Evolutionary conservation across 768 basidiomycete species (phyloP).

Genomic region (Leccinellum albellum): DNA sequence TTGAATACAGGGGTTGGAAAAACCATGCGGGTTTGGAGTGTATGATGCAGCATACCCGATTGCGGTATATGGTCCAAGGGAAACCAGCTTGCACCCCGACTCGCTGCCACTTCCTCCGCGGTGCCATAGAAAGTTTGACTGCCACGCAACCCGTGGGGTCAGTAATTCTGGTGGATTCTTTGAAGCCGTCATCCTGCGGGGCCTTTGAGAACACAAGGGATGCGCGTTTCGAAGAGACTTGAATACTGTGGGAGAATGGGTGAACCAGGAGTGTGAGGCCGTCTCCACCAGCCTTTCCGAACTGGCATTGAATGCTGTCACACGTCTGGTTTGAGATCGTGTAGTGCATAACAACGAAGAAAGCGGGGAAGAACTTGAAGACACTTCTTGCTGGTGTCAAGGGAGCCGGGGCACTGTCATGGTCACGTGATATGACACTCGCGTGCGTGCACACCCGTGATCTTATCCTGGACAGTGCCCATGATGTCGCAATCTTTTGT

Average conservation of each 20-base stretch:
- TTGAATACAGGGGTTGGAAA: conserved; percentile 2
- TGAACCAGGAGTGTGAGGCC: conserved; percentile 16
- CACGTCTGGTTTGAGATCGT: conserved; percentile 37
- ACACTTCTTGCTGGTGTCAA: too few relatives aligned
- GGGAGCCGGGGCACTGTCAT: too few relatives aligned
- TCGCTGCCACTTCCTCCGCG: conserved; percentile 43
- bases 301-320: conserved; percentile 23
- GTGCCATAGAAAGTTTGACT: conserved; percentile 21
- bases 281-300: neutral
- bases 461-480: too few relatives aligned
- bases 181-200: conserved; percentile 17
- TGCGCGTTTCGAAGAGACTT: conserved; percentile 18
- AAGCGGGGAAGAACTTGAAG: too few relatives aligned
- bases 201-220: conserved; percentile 16
- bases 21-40: neutral
- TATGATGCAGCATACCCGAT: conserved; percentile 39
- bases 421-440: conserved; percentile 16
- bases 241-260: conserved; percentile 21
- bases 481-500: conserved; percentile 19
- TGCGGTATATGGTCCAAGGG: conserved; percentile 58
- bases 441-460: too few relatives aligned
- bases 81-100: conserved; percentile 40
- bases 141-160: conserved; percentile 10
- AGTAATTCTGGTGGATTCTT: conserved; percentile 9
- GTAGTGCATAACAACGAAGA: conserved; percentile 18